Percentiles rank a stretch among this genome's conserved stretches.
These are phyloP conservation scores for Cryptomeria japonica DNA, from an alignment of 75 land plant species.

Conservation along the genomic window DNA sequence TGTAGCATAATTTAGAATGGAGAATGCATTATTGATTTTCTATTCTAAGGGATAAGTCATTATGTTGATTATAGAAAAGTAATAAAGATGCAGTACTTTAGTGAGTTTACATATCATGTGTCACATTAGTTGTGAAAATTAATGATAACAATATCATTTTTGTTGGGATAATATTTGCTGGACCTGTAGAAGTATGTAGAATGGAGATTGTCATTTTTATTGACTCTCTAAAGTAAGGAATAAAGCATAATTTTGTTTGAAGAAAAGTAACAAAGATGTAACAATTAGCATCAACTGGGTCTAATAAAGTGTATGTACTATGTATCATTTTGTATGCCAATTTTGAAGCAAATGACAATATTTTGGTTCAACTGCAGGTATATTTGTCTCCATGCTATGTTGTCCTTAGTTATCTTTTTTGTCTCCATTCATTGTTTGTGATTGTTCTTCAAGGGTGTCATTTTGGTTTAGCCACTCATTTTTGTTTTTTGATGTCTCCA, in stretches of 20 bases:
- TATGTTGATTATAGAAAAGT: too few species aligned
- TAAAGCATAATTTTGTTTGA: too few species aligned
- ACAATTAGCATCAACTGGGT: background rate
- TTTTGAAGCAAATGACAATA: background rate
- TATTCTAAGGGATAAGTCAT: background rate
- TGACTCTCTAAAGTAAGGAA: too few species aligned
- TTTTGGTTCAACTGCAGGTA: background rate
- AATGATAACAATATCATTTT: too few species aligned
- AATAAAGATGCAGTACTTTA: too few species aligned
- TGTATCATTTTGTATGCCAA: background rate
- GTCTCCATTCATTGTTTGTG: background rate
- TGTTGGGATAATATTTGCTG: background rate
- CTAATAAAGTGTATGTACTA: background rate
- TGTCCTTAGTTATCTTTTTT: background rate
- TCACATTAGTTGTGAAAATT: too few species aligned
- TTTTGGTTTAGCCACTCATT: background rate
- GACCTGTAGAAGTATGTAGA: background rate
- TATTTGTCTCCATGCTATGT: background rate
- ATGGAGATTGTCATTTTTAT: background rate
- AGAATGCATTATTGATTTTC: background rate
- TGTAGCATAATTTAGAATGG: background rate
- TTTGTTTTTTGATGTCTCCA: background rate
- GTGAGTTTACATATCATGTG: too few species aligned
- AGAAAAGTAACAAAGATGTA: background rate
- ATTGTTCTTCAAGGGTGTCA: too few species aligned